Percentiles rank a stretch among this genome's conserved stretches.
These are phyloP conservation scores for Hypoxylon sp. DNA, from an alignment of 2,329 filamentous ascomycete species.

Conservation along the genomic window DNA sequence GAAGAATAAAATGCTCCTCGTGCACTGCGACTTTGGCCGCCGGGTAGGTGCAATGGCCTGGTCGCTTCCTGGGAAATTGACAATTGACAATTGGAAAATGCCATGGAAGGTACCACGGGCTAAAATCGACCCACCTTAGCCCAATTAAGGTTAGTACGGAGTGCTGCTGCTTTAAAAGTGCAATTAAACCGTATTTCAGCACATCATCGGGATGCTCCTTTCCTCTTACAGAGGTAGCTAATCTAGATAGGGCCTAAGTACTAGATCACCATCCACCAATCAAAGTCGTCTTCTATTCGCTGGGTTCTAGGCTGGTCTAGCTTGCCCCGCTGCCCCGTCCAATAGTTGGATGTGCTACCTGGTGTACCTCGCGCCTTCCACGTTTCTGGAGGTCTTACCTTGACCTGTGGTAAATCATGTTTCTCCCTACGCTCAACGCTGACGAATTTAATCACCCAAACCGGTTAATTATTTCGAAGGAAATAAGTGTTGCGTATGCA, in stretches of 20 bases:
- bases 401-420: constrained; percentile 1
- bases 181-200: constrained; percentile 18
- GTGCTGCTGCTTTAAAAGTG: constrained; percentile 17
- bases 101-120: constrained; percentile 26
- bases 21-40: constrained; percentile 13
- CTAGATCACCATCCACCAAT: constrained; percentile 38
- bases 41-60: constrained; percentile 30
- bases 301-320: constrained; percentile 20
- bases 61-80: constrained; percentile 39
- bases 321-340: constrained; percentile 11
- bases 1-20: constrained; percentile 14
- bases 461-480: constrained; percentile 3
- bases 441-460: constrained; percentile 18
- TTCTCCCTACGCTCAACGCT: constrained; percentile 18
- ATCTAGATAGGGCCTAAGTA: constrained; percentile 26
- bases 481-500: constrained; percentile 15
- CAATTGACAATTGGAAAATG: constrained; percentile 31
- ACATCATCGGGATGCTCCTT: constrained; percentile 9
- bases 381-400: constrained; percentile 14
- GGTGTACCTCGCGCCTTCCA: not conserved
- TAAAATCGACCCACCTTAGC: constrained; percentile 23
- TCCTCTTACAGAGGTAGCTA: constrained; percentile 16
- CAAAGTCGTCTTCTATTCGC: constrained; percentile 11
- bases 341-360: constrained; percentile 13
- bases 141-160: constrained; percentile 28